Evolutionary conservation across 305 asterid species (phyloP).

Genomic region (Caryopteris hybrid): DNA sequence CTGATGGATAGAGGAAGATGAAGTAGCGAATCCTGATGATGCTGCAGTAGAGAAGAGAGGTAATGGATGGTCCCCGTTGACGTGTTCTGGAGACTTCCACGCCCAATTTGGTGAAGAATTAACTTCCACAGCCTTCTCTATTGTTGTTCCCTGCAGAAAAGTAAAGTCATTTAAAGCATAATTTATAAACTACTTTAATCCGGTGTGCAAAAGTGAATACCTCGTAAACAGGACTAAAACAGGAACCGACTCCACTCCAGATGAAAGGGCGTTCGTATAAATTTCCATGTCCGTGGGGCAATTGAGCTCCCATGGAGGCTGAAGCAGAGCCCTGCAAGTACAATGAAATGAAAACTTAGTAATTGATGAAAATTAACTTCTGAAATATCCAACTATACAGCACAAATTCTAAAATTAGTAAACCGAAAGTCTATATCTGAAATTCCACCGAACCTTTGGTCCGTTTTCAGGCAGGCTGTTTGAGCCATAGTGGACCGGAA

Average conservation of each 20-base stretch:
- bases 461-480: conserved; percentile 32
- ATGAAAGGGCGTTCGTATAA: conserved; percentile 31
- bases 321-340: conserved; percentile 43
- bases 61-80: conserved; percentile 33
- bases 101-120: conserved; percentile 45
- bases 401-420: not conserved
- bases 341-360: conserved; percentile 6
- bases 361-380: not conserved
- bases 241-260: conserved; percentile 38
- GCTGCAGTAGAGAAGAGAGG: conserved; percentile 80
- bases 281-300: conserved; percentile 27
- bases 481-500: conserved; percentile 32
- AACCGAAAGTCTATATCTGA: not conserved
- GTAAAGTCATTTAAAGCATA: no score
- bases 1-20: conserved; percentile 48
- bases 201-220: conserved; percentile 26
- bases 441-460: conserved; percentile 36
- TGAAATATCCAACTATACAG: no score
- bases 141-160: conserved; percentile 54
- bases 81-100: conserved; percentile 28
- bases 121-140: conserved; percentile 48
- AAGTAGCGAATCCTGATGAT: conserved; percentile 94
- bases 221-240: conserved; percentile 44
- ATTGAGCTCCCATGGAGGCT: conserved; percentile 30
- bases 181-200: not conserved